These are phyloP conservation scores for Phlyctochytrium planicorne DNA, from an alignment of 192 early-diverging fungal genomes.

Conservation along the genomic window DNA sequence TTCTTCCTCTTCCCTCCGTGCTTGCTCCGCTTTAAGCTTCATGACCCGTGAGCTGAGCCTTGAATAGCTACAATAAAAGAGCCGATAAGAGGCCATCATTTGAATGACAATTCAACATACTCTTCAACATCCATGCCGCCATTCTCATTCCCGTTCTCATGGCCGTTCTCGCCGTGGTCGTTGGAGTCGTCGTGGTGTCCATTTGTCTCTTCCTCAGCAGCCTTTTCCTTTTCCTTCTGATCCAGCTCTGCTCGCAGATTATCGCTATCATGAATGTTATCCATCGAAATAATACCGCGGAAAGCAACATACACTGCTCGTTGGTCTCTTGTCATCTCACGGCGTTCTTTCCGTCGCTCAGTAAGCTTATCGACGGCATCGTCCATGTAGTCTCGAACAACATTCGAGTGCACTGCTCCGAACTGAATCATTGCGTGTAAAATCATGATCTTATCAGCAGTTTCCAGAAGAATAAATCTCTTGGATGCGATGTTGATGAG, in stretches of 20 bases:
- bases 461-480: constrained; percentile 42
- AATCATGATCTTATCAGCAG: constrained; percentile 49
- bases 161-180: constrained; percentile 4
- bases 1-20: constrained; percentile 40
- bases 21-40: constrained; percentile 25
- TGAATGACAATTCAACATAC: neutral
- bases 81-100: too few species aligned
- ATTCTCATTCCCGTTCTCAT: too few species aligned
- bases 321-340: constrained; percentile 19
- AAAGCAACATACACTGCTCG: constrained; percentile 18
- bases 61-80: neutral
- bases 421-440: constrained; percentile 65
- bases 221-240: constrained; percentile 16
- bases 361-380: constrained; percentile 66
- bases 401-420: constrained; percentile 49
- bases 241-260: constrained; percentile 10
- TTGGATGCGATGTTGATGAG: constrained; percentile 19
- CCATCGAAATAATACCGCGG: neutral
- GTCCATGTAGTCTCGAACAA: constrained; percentile 68
- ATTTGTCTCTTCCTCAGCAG: neutral
- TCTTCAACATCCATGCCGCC: neutral
- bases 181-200: too few species aligned
- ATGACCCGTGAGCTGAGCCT: neutral
- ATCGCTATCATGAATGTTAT: neutral
- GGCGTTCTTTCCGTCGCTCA: constrained; percentile 63